A percentile compares a stretch with the other conserved stretches of the same genome.
Evolutionary conservation across 2,329 filamentous ascomycete species (phyloP).

Genomic region (Aspergillus transmontanensis): DNA sequence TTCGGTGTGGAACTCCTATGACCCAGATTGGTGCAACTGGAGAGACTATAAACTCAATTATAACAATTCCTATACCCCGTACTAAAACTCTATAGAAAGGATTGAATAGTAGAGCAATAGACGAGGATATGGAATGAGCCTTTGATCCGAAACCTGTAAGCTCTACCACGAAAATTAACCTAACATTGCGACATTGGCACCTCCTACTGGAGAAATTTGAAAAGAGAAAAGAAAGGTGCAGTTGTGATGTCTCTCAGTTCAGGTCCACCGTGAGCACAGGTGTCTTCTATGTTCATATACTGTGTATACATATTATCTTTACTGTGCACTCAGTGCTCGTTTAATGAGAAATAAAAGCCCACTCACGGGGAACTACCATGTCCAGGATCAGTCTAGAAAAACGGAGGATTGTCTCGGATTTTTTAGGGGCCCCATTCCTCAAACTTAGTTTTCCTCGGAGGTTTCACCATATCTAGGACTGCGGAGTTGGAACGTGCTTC

Average conservation of each 20-base stretch:
- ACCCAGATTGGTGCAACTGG: background rate
- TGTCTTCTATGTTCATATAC: background rate
- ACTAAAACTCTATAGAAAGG: background rate
- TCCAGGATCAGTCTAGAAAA: slow-evolving; percentile 1
- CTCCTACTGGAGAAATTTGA: background rate
- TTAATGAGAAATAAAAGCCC: background rate
- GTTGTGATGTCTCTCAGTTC: background rate
- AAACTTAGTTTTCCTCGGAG: slow-evolving; percentile 22
- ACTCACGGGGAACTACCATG: background rate
- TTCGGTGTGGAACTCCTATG: background rate
- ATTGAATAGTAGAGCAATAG: background rate
- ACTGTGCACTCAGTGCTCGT: background rate
- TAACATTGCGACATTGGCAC: background rate
- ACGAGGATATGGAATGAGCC: background rate
- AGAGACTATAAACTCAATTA: slow-evolving; percentile 3
- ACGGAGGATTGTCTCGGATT: slow-evolving; percentile 14
- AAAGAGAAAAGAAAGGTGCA: background rate
- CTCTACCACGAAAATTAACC: background rate
- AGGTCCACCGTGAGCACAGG: background rate
- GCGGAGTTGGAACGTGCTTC: slow-evolving; percentile 19
- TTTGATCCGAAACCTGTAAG: background rate
- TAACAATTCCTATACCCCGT: background rate
- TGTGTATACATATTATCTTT: background rate
- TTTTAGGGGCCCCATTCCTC: slow-evolving; percentile 15
- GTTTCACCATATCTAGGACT: slow-evolving; percentile 27